Base-by-base conservation (phyloP, 1,284 basidiomycete genomes). In the Sanghuangporus weigelae region DNA sequence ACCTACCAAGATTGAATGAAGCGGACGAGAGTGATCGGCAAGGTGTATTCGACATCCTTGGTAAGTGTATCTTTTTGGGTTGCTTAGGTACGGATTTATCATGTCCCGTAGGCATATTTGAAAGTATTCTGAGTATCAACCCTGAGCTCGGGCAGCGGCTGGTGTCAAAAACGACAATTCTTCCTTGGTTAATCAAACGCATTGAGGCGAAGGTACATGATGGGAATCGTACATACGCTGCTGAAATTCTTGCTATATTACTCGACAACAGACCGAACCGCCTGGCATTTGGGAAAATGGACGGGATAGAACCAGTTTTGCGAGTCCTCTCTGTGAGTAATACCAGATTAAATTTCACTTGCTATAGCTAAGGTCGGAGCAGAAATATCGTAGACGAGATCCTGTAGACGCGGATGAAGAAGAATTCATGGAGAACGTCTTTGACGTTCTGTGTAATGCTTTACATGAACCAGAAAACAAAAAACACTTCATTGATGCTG, bases 361-460 rank as follows among this genome's bases (percentile, higher is more conserved):
- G 36, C 63, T 10, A 36, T 42, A 36, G 12, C 48, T 64, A 35
- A 61, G 36, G 49, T 46, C 19, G 39, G n/a, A 57, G 10, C 63
- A 96, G 93, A 87, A 90, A 84, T 98, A 90, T 72, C 87, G 95
- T 57, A 85, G 86, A 69, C 81, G 84, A 54, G 91, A 97, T 71
- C 95, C 95, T 0, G 76, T 77, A 0, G 89, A 94, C 68, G 84
- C 88, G 5, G 97, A 99, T 66, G 96, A 99, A 76, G 82, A 86
- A 10, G 97, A 99, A 73, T 98, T 95, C 74, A 95, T 98, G 92
- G 96, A 98, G 73, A 99, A 99, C 73, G 68, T 93, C 2, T 98
- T 99, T 70, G 93, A 98, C 74, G 77, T 88, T 0, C 75, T 99
- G 23, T 98, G 96, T 73, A 93, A 94, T 0, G 82, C 89, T 0